These are phyloP conservation scores for Aspergillus baeticus DNA, from an alignment of 495 filamentous ascomycete species.

Conservation along the genomic window DNA sequence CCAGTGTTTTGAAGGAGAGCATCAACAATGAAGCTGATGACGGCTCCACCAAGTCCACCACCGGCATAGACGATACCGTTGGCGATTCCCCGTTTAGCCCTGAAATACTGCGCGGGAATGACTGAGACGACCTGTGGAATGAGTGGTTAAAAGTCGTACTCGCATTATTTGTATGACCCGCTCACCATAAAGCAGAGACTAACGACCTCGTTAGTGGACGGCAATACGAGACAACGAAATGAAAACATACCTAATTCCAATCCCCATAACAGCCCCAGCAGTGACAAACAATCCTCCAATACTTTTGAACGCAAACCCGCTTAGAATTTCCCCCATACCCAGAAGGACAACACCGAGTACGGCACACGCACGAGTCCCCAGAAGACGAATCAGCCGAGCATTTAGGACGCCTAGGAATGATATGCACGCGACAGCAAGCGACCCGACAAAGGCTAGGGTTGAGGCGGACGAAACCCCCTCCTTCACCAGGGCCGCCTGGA, in stretches of 20 bases:
- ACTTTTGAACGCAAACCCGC: conserved; percentile 47
- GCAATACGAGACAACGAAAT: background rate
- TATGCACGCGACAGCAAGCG: conserved; percentile 46
- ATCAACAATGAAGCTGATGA: conserved; percentile 49
- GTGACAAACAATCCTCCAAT: conserved; percentile 57
- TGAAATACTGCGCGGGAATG: conserved; percentile 56
- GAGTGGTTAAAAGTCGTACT: background rate
- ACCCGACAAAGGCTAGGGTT: conserved; percentile 57
- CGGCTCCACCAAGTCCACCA: conserved; percentile 53
- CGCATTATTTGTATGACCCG: conserved; percentile 17
- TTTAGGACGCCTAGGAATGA: conserved; percentile 49
- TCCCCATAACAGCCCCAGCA: conserved; percentile 50
- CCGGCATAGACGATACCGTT: conserved; percentile 56
- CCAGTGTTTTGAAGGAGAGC: conserved; percentile 45
- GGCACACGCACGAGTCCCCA: conserved; percentile 44
- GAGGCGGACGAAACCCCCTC: conserved; percentile 43
- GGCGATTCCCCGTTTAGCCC: conserved; percentile 50
- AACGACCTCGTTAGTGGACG: background rate
- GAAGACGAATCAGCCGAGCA: conserved; percentile 45
- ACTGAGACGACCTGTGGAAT: conserved; percentile 39
- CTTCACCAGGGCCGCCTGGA: conserved; percentile 54
- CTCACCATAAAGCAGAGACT: conserved; percentile 22
- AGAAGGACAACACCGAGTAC: conserved; percentile 48
- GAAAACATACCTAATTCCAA: conserved; percentile 44
- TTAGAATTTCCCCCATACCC: conserved; percentile 47